Percentiles rank a stretch among this genome's conserved stretches.
phyloP scores from a whole-genome alignment of 208 protist genomes.

The Crithidia sp. region DNA sequence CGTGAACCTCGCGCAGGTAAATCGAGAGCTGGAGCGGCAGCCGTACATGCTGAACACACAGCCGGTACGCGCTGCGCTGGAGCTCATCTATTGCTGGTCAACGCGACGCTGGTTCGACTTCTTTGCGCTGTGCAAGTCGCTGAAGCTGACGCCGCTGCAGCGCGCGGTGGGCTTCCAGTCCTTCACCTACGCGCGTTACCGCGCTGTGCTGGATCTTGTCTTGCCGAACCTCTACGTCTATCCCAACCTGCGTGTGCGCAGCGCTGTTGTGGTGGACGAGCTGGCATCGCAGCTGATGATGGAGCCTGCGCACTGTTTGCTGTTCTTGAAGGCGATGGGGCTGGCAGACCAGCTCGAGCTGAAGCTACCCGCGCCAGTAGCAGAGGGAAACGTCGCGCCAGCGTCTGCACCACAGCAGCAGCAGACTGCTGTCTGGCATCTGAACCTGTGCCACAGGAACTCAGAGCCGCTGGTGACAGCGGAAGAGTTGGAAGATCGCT shows the following conservation, averaged over 20 bases:
- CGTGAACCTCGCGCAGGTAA: slow-evolving; percentile 77
- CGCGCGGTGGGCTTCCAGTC: slow-evolving; percentile 77
- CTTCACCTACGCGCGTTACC: slow-evolving; percentile 86
- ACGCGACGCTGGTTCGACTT: slow-evolving; percentile 78
- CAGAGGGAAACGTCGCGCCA: background rate
- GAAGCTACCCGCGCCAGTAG: background rate
- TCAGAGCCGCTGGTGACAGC: slow-evolving; percentile 48
- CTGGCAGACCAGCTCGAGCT: slow-evolving; percentile 37
- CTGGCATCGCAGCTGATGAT: slow-evolving; percentile 65
- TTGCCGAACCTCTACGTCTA: slow-evolving; percentile 74
- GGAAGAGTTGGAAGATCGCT: slow-evolving; percentile 58
- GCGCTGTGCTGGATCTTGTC: slow-evolving; percentile 81
- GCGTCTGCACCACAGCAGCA: slow-evolving; percentile 15
- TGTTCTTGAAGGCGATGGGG: slow-evolving; percentile 67
- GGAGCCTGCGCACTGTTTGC: slow-evolving; percentile 50
- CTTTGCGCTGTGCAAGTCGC: slow-evolving; percentile 58
- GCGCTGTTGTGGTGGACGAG: slow-evolving; percentile 41
- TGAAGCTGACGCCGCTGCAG: slow-evolving; percentile 72
- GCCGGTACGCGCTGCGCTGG: slow-evolving; percentile 56
- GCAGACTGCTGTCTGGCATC: slow-evolving; percentile 10
- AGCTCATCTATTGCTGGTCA: slow-evolving; percentile 74
- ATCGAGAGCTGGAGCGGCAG: slow-evolving; percentile 73
- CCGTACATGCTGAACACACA: slow-evolving; percentile 64
- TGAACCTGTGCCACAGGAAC: slow-evolving; percentile 34
- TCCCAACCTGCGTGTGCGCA: slow-evolving; percentile 56